Evolutionary conservation across 208 protist genomes (phyloP), one percentile per base, ranked within the genome.

Genomic region (Leishmania amazonensis): DNA sequence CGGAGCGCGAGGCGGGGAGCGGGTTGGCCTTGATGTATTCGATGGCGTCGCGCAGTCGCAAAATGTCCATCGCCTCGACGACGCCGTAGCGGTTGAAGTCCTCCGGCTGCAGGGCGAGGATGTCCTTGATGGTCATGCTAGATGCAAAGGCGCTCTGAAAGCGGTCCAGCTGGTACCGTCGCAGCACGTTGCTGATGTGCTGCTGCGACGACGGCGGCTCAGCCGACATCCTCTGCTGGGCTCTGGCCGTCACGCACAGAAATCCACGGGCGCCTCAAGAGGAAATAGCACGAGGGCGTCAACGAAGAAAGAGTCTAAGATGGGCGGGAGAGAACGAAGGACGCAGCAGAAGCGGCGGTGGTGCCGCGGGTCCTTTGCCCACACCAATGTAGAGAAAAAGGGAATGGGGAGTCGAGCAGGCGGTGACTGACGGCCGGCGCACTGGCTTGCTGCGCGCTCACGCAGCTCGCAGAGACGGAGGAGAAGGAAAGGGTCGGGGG

Each of bases 31-130:
- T 82, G 17, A 83, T n/a, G 53, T 75, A 87, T 62, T 87, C 85
- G 19, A 91, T 84, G 40, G 88, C 88, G 53, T 91, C 88, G 1
- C 84, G 83, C 64, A 91, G 75, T 7, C 83, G 83, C 53, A 89
- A 38, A 21, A 87, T 84, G 65, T 87, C 83, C 62, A 78, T 84
- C 17, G 85, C 83, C 31, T 89, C 84, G 13, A 79, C 79, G 21
- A 91, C 84, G 68, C 88, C 88, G 49, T 88, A 87, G 45, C 49
- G 45, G 9, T 67, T 79, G 53, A 89, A 89, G 31, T 85, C 80
- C n/a, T 85, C 82, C 3, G 88, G 83, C 78, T 80, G 74, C 2
- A 91, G 77, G 5, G 53, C 75, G 21, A 81, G 57, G 38, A 91
- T 84, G 28, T 77, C 85, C 73, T 81, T 72, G 24, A 82, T 15